Evolutionary conservation across 495 filamentous ascomycete genomes (phyloP).

Genomic region (Hypoxylon subgilvum): DNA sequence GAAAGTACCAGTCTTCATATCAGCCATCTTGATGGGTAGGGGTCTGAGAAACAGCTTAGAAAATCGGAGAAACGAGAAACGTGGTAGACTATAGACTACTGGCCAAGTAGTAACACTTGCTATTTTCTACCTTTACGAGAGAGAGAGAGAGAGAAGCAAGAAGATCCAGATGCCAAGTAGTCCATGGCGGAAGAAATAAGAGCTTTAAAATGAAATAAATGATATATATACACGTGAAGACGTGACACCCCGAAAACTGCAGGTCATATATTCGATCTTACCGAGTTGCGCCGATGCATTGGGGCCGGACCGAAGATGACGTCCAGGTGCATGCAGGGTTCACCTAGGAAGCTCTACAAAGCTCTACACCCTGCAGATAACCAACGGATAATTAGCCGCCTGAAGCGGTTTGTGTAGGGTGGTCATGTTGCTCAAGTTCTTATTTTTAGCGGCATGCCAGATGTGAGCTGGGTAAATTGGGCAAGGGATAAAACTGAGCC

Average conservation of each 20-base stretch:
- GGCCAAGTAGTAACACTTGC: neutral
- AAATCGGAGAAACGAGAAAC: neutral
- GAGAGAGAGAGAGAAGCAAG: neutral
- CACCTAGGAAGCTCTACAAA: neutral
- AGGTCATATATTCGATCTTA: conserved; percentile 21
- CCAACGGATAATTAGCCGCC: conserved; percentile 30
- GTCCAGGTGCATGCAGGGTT: conserved; percentile 31
- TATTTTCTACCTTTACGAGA: neutral
- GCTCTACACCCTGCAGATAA: conserved; percentile 14
- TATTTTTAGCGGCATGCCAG: conserved; percentile 28
- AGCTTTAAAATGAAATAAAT: conserved; percentile 17
- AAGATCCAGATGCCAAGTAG: neutral
- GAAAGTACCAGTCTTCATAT: conserved; percentile 62
- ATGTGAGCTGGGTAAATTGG: conserved; percentile 17
- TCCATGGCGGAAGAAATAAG: neutral
- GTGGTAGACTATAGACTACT: neutral
- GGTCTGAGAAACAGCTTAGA: neutral
- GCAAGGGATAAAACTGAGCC: too few species aligned
- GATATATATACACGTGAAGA: neutral
- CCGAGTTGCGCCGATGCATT: conserved; percentile 29
- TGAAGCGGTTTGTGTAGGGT: conserved; percentile 17
- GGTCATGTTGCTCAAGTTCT: conserved; percentile 29
- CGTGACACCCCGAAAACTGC: conserved; percentile 31
- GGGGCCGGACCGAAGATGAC: conserved; percentile 38
- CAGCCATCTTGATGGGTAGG: conserved; percentile 42